These are phyloP conservation scores for Marasmius tenuissimus DNA, from an alignment of 1,284 basidiomycete genomes.

Conservation along the genomic window DNA sequence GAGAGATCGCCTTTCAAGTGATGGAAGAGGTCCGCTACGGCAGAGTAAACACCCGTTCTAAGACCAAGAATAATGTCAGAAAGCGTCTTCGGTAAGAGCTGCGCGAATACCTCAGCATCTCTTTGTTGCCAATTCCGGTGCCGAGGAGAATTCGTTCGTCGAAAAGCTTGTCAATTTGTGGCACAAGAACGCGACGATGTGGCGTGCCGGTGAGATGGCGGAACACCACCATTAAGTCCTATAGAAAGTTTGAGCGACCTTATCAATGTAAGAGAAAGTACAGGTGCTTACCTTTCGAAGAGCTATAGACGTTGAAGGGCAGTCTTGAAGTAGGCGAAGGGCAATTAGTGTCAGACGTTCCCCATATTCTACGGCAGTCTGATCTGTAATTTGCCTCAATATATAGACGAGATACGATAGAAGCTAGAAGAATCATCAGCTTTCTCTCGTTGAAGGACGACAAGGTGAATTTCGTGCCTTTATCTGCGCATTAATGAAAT, in stretches of 20 bases:
- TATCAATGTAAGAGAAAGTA: not conserved
- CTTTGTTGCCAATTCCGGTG: conserved; percentile 77
- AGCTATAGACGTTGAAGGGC: conserved; percentile 84
- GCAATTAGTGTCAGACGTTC: conserved; percentile 83
- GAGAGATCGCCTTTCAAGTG: conserved; percentile 87
- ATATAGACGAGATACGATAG: conserved; percentile 95
- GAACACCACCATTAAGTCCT: conserved; percentile 94
- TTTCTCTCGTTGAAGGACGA: not conserved
- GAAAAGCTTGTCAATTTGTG: conserved; percentile 88
- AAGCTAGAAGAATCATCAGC: conserved; percentile 41
- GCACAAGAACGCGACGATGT: conserved; percentile 80
- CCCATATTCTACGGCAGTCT: conserved; percentile 66
- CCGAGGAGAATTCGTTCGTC: conserved; percentile 94
- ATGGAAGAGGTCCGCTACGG: conserved; percentile 92
- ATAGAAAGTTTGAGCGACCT: conserved; percentile 12
- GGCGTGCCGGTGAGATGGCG: conserved; percentile 88
- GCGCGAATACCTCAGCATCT: conserved; percentile 68
- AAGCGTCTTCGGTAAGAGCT: conserved; percentile 1
- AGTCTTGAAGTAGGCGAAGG: conserved; percentile 90
- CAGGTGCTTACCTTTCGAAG: conserved; percentile 65
- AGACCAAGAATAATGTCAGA: conserved; percentile 13
- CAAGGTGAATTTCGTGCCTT: conserved; percentile 56
- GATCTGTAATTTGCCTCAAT: conserved; percentile 70
- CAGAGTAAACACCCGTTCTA: conserved; percentile 84
- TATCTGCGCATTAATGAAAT: conserved; percentile 92